phyloP scores from a whole-genome alignment of 1,284 basidiomycete genomes.

The Cryptococcus deneoformans region DNA sequence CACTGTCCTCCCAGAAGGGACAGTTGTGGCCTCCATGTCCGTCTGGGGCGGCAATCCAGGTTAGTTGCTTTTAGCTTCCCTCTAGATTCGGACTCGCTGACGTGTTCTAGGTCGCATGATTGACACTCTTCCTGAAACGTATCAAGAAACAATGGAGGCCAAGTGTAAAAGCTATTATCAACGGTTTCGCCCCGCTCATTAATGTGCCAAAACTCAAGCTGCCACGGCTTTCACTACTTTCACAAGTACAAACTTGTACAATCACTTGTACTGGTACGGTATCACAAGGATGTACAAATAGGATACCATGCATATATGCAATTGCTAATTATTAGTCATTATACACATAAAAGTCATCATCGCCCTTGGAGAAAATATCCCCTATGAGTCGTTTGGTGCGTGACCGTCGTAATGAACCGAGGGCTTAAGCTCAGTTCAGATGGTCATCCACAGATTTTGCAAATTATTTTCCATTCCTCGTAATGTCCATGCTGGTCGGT shows the following conservation, averaged over 20 bases:
- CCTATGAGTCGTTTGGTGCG: too few relatives aligned
- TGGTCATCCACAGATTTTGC: not conserved
- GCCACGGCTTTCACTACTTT: too few relatives aligned
- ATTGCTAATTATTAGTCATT: not conserved
- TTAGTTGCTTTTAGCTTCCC: constrained; percentile 40
- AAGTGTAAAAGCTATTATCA: constrained; percentile 74
- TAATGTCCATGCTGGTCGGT: constrained; percentile 14
- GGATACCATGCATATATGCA: constrained; percentile 6
- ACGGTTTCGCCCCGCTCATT: constrained; percentile 55
- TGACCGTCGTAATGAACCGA: too few relatives aligned
- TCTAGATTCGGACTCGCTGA: not conserved
- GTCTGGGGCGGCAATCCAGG: constrained; percentile 89
- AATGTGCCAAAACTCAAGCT: not conserved
- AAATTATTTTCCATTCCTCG: not conserved
- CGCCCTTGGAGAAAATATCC: too few relatives aligned
- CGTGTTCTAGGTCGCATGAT: constrained; percentile 63
- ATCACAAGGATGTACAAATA: not conserved
- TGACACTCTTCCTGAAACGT: constrained; percentile 85
- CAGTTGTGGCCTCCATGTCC: constrained; percentile 84
- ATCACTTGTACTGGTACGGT: not conserved
- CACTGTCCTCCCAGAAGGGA: constrained; percentile 85
- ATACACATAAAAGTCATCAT: not conserved
- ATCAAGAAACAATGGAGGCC: constrained; percentile 73
- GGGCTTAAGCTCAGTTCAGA: too few relatives aligned
- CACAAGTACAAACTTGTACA: not conserved